Evolutionary conservation across 768 basidiomycete species (phyloP).

Genomic region (Pulveroboletus frians): DNA sequence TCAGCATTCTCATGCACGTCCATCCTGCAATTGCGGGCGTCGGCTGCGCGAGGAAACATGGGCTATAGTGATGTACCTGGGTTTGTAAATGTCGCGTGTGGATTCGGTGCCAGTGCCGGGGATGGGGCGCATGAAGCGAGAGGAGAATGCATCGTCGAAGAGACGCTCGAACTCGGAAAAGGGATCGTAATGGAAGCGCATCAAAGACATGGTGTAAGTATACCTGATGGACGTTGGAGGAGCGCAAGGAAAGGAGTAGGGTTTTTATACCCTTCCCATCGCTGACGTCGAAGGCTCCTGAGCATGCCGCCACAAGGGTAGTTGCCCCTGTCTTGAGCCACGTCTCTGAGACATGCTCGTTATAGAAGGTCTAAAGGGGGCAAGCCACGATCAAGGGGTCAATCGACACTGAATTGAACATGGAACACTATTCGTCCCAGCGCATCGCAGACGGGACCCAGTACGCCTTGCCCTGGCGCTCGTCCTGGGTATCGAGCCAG

Average conservation of each 20-base stretch:
- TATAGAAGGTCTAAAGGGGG: no score
- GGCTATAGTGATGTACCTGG: slow-evolving; percentile 23
- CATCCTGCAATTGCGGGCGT: slow-evolving; percentile 37
- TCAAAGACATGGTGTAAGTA: slow-evolving; percentile 20
- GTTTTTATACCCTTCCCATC: no score
- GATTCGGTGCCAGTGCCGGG: slow-evolving; percentile 2
- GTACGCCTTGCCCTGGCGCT: slow-evolving; percentile 58
- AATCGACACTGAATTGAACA: no score
- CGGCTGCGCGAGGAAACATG: neutral
- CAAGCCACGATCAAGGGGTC: no score
- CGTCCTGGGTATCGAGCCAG: slow-evolving; percentile 92
- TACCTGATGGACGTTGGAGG: no score
- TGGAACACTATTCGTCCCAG: slow-evolving; percentile 24
- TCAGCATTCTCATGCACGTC: slow-evolving; percentile 48
- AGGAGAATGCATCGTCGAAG: slow-evolving; percentile 35
- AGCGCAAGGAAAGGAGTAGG: no score
- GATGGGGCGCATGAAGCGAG: slow-evolving; percentile 22
- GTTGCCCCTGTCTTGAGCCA: no score
- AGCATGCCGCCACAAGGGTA: no score
- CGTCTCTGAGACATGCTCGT: no score
- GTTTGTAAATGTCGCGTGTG: slow-evolving; percentile 23
- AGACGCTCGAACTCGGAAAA: slow-evolving; percentile 41
- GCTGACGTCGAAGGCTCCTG: no score
- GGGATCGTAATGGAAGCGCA: slow-evolving; percentile 34
- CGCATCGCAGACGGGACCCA: slow-evolving; percentile 88